Evolutionary conservation across 1,139 yeast species (phyloP).

Genomic region (Blastobotrys malaysiensis): DNA sequence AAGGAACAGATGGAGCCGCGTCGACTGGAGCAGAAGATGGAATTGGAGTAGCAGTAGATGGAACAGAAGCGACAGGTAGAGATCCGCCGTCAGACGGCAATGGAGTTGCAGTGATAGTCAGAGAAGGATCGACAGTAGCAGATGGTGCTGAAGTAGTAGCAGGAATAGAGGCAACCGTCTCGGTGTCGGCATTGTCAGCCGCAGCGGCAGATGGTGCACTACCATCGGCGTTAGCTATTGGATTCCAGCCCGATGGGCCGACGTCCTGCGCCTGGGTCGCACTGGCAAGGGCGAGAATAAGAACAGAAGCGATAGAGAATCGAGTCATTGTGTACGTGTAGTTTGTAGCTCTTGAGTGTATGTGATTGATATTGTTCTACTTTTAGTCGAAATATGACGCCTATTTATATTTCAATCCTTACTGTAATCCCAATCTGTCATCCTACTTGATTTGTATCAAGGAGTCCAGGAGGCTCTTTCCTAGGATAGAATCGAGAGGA

Average conservation of each 20-base stretch:
- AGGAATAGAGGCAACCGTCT: not conserved
- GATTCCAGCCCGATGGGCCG: slow-evolving; percentile 1
- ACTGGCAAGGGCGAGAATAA: slow-evolving; percentile 7
- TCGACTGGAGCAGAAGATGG: not conserved
- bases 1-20: too few species aligned
- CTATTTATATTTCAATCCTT: not conserved
- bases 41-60: not conserved
- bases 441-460: not conserved
- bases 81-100: not conserved
- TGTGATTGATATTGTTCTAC: not conserved
- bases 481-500: not conserved
- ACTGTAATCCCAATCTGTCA: not conserved
- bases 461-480: not conserved
- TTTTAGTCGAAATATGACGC: not conserved
- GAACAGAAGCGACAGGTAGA: not conserved
- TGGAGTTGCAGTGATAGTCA: not conserved
- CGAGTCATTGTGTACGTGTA: not conserved
- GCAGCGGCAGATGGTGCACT: slow-evolving; percentile 3
- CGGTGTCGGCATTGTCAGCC: not conserved
- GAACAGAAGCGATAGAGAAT: not conserved
- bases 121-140: not conserved
- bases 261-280: slow-evolving; percentile 4
- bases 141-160: slow-evolving; percentile 5
- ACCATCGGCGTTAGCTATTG: slow-evolving; percentile 2
- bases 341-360: too few species aligned